phyloP scores from a whole-genome alignment of 75 land plant genomes.

The Chamaecyparis obtusa region DNA sequence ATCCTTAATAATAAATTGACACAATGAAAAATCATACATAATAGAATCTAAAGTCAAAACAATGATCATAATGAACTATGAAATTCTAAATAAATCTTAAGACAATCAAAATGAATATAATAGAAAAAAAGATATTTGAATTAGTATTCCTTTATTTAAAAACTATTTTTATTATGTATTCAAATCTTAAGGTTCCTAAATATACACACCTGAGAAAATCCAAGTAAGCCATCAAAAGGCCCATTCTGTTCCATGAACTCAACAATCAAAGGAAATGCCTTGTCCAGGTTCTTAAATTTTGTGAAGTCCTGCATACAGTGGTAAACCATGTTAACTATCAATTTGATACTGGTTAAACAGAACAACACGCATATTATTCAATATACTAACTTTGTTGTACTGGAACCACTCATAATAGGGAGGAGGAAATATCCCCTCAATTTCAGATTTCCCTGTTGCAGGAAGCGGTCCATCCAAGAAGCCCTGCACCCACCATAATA shows the following conservation, averaged over 20 bases:
- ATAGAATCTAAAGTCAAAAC: too few species aligned
- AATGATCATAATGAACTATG: too few species aligned
- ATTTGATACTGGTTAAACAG: neutral
- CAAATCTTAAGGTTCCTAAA: too few species aligned
- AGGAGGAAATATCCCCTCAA: slow-evolving; percentile 75
- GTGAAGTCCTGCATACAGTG: slow-evolving; percentile 19
- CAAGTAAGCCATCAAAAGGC: slow-evolving; percentile 86
- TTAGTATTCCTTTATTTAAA: too few species aligned
- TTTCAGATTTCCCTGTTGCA: slow-evolving; percentile 73
- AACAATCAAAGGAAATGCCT: slow-evolving; percentile 61
- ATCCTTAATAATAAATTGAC: too few species aligned
- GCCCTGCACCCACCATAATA: slow-evolving; percentile 28
- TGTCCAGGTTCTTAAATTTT: slow-evolving; percentile 67
- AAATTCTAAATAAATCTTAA: too few species aligned
- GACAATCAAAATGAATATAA: too few species aligned
- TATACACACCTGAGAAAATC: slow-evolving; percentile 76
- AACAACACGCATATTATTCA: too few species aligned
- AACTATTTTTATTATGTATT: too few species aligned
- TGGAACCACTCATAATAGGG: slow-evolving; percentile 97
- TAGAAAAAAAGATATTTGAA: too few species aligned
- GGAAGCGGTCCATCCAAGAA: slow-evolving; percentile 71
- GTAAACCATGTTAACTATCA: neutral
- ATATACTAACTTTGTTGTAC: slow-evolving; percentile 50
- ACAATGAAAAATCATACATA: too few species aligned
- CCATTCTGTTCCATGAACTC: slow-evolving; percentile 76